Conservation (phyloP, 2,329 filamentous ascomycete genomes). For the Teratosphaeria destructans region DNA sequence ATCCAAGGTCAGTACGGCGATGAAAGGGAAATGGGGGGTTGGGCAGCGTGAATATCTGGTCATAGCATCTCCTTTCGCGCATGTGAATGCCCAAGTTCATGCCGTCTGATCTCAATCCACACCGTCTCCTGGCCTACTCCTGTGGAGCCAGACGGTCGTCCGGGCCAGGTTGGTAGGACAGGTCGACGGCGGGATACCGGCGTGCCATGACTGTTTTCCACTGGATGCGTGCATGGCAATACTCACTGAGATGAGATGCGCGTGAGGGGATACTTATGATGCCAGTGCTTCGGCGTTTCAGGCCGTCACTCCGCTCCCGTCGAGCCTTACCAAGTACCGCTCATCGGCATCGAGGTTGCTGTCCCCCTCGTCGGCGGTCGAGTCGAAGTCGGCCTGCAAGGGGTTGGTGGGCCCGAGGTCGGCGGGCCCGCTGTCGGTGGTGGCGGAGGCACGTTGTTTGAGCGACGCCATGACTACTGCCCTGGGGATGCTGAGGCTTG, state of each 20-base stretch:
- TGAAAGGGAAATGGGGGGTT: constrained; percentile 1
- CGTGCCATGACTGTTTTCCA: constrained; percentile 25
- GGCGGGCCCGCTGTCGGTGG: not conserved
- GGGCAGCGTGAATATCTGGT: constrained; percentile 23
- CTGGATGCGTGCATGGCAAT: constrained; percentile 18
- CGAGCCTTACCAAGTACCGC: constrained; percentile 26
- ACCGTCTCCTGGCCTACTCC: constrained; percentile 12
- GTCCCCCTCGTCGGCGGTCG: constrained; percentile 11
- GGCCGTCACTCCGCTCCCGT: constrained; percentile 10
- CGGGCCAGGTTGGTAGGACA: constrained; percentile 9
- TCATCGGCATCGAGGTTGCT: constrained; percentile 27
- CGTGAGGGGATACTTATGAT: constrained; percentile 10
- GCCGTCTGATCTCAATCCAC: constrained; percentile 29
- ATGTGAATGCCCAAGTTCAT: constrained; percentile 31
- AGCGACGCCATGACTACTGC: not conserved
- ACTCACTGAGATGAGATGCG: constrained; percentile 23
- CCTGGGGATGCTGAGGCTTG: not conserved
- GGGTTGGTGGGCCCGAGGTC: constrained; percentile 19
- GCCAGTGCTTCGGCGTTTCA: not conserved
- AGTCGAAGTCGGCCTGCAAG: constrained; percentile 24
- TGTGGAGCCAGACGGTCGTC: not conserved
- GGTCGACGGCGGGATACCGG: constrained; percentile 21
- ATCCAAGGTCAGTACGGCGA: constrained; percentile 17
- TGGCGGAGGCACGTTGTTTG: not conserved
- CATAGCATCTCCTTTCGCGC: constrained; percentile 32